Evolutionary conservation across 129 eudicot species (phyloP), one percentile per base, ranked within the genome.

Genomic region (Centella asiatica): DNA sequence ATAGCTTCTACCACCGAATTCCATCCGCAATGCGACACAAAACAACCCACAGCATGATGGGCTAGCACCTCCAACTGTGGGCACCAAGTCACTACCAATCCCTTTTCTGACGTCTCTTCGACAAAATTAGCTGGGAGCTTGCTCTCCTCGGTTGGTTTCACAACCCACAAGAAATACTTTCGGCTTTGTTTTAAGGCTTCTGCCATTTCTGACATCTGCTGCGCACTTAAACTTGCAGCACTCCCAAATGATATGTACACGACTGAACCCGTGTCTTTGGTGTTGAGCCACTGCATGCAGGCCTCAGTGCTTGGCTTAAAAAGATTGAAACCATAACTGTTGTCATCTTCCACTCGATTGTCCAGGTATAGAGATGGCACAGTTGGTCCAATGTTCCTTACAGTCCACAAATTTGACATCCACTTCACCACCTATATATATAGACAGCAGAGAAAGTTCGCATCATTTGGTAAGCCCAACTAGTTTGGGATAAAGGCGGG

Each of bases 1-100:
- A 83, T 29, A 2, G 85, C 84, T 57, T 83, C 89, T 26, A 78
- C 4, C 7, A 78, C 70, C 32, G 89, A 83, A 39, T 83, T 83
- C 85, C 90, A 83, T 17, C 90, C 85, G 31, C 90, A 83, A 47
- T 83, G 90, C 32, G 85, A 72, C 5, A 84, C 31, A 26, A 84
- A 84, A 53, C 86, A 80, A 32, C 84, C 92, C 0, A 80, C 60
- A 12, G 84, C 80, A 17, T 57, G n/a, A 26, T 80, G 86, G 1
- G 73, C 80, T 29, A 84, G 40, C 22, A 84, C 92, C 58, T 57
- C 81, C 64, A 65, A 39, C 36, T 80, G 86, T 0, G 80, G 68
- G 66, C 84, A 74, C 86, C 92, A 80, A 5, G 45, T 28, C 29
- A 80, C 75, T 25, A 80, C 59, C 74, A 80, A 48, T 27, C 90